These are phyloP conservation scores for Cystobasidiaceae sp. DNA, from an alignment of 1,284 basidiomycete species.

Conservation along the genomic window DNA sequence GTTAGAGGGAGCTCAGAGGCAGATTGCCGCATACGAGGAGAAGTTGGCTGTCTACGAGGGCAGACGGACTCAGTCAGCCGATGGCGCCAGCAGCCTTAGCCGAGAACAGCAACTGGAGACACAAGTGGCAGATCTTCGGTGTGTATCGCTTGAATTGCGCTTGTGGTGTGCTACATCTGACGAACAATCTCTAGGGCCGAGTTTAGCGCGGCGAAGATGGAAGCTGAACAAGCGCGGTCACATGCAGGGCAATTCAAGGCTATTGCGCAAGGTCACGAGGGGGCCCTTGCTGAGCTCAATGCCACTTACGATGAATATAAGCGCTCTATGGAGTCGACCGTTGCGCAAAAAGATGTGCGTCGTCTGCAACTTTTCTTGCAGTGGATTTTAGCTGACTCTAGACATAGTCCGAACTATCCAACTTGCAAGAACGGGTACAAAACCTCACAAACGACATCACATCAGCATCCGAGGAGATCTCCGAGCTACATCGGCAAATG, in stretches of 20 bases:
- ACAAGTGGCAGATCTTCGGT: constrained; percentile 78
- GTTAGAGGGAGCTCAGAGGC: constrained; percentile 63
- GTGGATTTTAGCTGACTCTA: background rate
- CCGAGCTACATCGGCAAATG: constrained; percentile 60
- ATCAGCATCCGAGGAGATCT: constrained; percentile 54
- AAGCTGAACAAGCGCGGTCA: constrained; percentile 61
- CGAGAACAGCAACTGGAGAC: constrained; percentile 74
- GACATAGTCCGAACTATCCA: constrained; percentile 60
- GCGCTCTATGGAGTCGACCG: constrained; percentile 59
- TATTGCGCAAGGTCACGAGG: constrained; percentile 73
- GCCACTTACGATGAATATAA: constrained; percentile 73
- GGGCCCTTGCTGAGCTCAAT: constrained; percentile 64
- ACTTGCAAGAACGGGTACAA: constrained; percentile 60
- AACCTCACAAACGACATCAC: constrained; percentile 57
- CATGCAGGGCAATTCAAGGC: constrained; percentile 78
- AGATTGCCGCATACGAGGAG: constrained; percentile 70
- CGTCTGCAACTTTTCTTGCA: background rate
- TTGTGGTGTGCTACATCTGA: background rate
- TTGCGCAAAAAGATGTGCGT: constrained; percentile 61
- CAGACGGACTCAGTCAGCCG: constrained; percentile 49
- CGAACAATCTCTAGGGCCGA: constrained; percentile 54
- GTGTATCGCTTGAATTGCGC: constrained; percentile 37
- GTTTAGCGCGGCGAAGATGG: constrained; percentile 67
- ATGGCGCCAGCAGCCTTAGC: constrained; percentile 52
- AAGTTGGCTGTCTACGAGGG: constrained; percentile 82